Evolutionary conservation across 1,139 yeast genomes (phyloP), one percentile per base, ranked within the genome.

Genomic region (Chernovozyma aurita): DNA sequence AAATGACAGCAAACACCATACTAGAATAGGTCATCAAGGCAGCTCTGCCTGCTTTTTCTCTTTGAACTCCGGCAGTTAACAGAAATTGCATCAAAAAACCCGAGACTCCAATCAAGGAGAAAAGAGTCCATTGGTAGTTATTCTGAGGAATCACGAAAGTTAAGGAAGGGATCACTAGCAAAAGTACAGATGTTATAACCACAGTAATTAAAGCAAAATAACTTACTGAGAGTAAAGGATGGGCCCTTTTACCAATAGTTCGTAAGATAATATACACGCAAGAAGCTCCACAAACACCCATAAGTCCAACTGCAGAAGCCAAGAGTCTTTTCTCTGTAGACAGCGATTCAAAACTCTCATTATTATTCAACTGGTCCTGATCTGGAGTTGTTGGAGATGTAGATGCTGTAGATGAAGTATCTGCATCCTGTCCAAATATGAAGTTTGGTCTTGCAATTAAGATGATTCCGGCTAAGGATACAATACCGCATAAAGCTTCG

Each of bases 81-180:
- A 82, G 64, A 48, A 80, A 79, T 55, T 88, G 96, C 79, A 83
- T 84, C 38, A 80, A 59, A 55, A 88, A 88, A 0, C 97, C 97
- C 31, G 85, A 72, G 11, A 82, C 45, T 2, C 96, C 95, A 44
- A 86, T 71, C 22, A 73, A 55, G 2, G 63, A 39, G 44, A 88
- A 73, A 24, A 84, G 59, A 5, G 62, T 47, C 94, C 95, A 84
- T 52, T 86, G 92, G 45, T 65, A 63, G 2, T 48, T 30, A 18
- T 75, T 72, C 18, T 66, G 69, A 1, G 95, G 95, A 1, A 78
- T 45, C 34, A 68, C 77, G 54, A 86, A 80, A 2, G 70, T 52
- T 39, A 82, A 57, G 0, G 78, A 71, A 1, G 95, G 94, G 1
- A 78, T 56, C 2, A 70, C 47, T 1, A 76, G 28, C n/a, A 84